These are phyloP conservation scores for Macadamia tetraphylla DNA, from an alignment of 164 flowering plant genomes.

Conservation along the genomic window DNA sequence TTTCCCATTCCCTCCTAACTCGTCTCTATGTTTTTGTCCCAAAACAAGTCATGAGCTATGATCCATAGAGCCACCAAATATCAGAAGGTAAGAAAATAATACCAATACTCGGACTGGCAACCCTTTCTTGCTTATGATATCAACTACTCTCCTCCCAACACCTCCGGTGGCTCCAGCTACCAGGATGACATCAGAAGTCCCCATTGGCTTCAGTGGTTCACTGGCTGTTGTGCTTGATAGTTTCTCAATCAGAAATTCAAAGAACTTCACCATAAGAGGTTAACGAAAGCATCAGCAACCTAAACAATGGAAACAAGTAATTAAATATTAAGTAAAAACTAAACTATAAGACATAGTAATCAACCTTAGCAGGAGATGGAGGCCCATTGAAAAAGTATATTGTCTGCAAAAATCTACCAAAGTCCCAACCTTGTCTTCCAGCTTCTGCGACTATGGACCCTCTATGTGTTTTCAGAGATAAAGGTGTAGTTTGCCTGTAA, in stretches of 20 bases:
- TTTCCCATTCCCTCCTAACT: not conserved
- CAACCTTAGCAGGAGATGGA: conserved; percentile 89
- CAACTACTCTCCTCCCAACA: conserved; percentile 92
- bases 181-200: conserved; percentile 54
- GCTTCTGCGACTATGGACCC: conserved; percentile 41
- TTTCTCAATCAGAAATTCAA: conserved; percentile 59
- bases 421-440: conserved; percentile 68
- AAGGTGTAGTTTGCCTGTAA: conserved; percentile 13
- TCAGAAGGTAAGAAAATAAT: conserved; percentile 14
- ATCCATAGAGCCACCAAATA: not conserved
- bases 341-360: conserved; percentile 7
- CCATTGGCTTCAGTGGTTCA: conserved; percentile 54
- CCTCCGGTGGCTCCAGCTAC: conserved; percentile 98
- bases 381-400: conserved; percentile 82
- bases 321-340: not conserved
- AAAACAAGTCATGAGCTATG: not conserved
- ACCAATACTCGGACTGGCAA: conserved; percentile 81
- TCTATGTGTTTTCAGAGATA: conserved; percentile 27
- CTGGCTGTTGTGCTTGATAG: conserved; percentile 48
- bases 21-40: not conserved
- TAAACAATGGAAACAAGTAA: not conserved
- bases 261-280: conserved; percentile 47
- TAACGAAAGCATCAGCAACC: conserved; percentile 12
- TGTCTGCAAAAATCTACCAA: conserved; percentile 85
- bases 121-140: conserved; percentile 65